phyloP scores from a whole-genome alignment of 345 rosid genomes.

The Lepidium aucheri region DNA sequence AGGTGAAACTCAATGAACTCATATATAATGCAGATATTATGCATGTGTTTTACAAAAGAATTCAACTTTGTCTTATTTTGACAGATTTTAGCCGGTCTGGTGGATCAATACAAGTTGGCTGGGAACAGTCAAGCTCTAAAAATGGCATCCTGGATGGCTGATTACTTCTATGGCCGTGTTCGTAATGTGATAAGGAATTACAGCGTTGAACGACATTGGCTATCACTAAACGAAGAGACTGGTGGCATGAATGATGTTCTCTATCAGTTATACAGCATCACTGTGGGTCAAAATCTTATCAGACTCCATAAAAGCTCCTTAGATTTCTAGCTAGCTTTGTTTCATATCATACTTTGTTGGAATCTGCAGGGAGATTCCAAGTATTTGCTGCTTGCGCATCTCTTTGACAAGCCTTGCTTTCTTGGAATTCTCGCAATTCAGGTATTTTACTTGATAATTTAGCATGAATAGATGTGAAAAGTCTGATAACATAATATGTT shows the following conservation, averaged over 20 bases:
- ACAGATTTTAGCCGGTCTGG: conserved; percentile 83
- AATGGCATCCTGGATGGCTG: conserved; percentile 79
- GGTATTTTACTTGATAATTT: conserved; percentile 17
- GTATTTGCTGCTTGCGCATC: conserved; percentile 81
- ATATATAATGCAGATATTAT: not conserved
- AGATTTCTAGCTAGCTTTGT: not conserved
- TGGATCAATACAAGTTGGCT: conserved; percentile 75
- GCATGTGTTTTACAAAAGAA: not conserved
- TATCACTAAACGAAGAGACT: conserved; percentile 82
- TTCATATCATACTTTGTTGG: conserved; percentile 1
- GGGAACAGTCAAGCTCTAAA: conserved; percentile 56
- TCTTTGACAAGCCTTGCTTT: conserved; percentile 96
- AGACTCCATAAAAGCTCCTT: not conserved
- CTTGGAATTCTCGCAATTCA: conserved; percentile 73
- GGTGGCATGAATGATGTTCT: conserved; percentile 99
- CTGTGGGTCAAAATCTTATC: conserved; percentile 33
- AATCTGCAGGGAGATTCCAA: conserved; percentile 65
- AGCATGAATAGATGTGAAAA: not conserved
- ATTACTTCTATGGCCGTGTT: conserved; percentile 75
- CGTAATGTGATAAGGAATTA: conserved; percentile 55
- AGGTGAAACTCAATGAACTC: conserved; percentile 31
- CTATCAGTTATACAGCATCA: conserved; percentile 55
- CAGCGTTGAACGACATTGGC: conserved; percentile 62
- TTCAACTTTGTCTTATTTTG: conserved; percentile 12
- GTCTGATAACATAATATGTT: not conserved